Evolutionary conservation across 352 stramenopile genomes (phyloP), one percentile per base, ranked within the genome.

Genomic region (Blastocystis sp.): DNA sequence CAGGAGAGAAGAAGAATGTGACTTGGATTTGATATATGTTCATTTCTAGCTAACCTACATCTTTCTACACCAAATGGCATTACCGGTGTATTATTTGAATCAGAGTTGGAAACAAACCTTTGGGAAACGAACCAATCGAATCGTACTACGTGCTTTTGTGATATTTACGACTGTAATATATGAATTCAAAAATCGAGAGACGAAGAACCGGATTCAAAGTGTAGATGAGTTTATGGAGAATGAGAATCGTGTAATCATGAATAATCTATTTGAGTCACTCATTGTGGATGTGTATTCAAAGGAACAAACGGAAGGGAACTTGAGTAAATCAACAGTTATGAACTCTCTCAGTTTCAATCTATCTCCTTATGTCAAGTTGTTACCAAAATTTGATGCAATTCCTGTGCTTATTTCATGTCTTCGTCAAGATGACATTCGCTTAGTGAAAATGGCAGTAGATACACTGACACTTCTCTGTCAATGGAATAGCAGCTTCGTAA

Each of bases 171-270:
- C n/a, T 11, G 52, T 80, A 16, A 80, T 80, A n/a, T 80, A 80
- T 54, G 69, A 80, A 80, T 80, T 80, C 43, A 80, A 63, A 43
- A 80, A 80, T 16, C 58, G 52, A 35, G 69, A 80, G 43, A 80
- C 37, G 37, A 51, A 54, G 27, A 61, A 61, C 46, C 69, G 32
- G 6, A 39, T 3, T 43, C 21, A 37, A 7, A 61, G 46, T 19
- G 27, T 42, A 19, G 43, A 42, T 7, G 69, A 80, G 39, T 80
- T 80, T 39, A 63, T 80, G 27, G 32, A 37, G 11, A 16, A 59
- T 19, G 58, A 49, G 0, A 80, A 80, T 63, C 21, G 27, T 63
- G 43, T 32, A 1, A 80, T 80, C 21, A 59, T 59, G 14, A 6
- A 61, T 9, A 49, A 80, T 43, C 46, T 80, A 11, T 80, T 80